phyloP scores from a whole-genome alignment of 129 eudicot species.

The Ambrosia trifida region DNA sequence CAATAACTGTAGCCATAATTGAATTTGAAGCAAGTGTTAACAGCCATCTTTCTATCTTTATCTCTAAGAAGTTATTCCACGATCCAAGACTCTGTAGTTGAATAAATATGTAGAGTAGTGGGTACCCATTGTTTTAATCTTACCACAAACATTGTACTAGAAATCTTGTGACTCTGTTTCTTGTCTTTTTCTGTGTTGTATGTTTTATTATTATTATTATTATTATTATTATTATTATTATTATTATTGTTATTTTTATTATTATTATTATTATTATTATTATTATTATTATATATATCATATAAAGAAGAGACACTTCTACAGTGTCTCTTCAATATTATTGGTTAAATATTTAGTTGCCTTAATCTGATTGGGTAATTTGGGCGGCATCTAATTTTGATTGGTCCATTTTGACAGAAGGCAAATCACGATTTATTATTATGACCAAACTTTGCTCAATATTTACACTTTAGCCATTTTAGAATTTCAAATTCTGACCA shows the following conservation, averaged over 20 bases:
- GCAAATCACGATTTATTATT: no score
- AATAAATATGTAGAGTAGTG: background rate
- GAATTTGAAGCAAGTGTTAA: conserved; percentile 23
- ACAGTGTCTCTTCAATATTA: no score
- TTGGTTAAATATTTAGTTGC: no score
- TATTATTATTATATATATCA: no score
- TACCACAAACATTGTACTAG: background rate
- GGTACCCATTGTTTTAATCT: conserved; percentile 28
- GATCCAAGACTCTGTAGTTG: background rate
- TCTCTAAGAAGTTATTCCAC: background rate
- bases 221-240: background rate
- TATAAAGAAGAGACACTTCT: no score
- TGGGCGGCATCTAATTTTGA: no score
- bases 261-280: no score
- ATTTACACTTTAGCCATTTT: no score
- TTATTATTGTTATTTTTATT: background rate
- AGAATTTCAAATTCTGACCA: no score
- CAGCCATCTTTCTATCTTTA: conserved; percentile 7
- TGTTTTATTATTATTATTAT: background rate
- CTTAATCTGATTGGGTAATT: no score
- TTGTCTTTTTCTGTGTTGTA: conserved; percentile 28
- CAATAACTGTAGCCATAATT: conserved; percentile 14
- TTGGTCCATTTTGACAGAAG: no score
- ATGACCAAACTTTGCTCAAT: no score
- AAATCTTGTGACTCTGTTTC: conserved; percentile 15